Evolutionary conservation across 139 green algal genomes (phyloP).

Genomic region (Chlorella sp.): DNA sequence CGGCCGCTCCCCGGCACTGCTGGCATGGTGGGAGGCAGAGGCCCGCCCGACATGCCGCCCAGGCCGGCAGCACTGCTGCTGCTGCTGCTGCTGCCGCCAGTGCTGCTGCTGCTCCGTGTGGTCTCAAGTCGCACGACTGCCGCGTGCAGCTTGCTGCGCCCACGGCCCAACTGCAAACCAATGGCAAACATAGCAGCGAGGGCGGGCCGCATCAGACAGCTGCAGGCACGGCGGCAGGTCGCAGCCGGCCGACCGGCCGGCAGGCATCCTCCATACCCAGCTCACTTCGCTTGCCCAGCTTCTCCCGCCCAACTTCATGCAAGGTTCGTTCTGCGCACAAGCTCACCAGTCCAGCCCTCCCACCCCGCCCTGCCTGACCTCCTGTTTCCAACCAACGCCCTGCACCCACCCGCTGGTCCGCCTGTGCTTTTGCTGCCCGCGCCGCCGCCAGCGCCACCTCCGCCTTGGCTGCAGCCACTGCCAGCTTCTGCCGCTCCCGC

Average conservation of each 20-base stretch:
- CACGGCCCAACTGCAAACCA: background rate
- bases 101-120: background rate
- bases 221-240: background rate
- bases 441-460: background rate
- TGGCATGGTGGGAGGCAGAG: too few relatives aligned
- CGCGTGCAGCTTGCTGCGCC: background rate
- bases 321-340: too few relatives aligned
- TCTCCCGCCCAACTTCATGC: too few relatives aligned
- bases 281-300: too few relatives aligned
- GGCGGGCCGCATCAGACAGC: background rate
- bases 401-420: background rate
- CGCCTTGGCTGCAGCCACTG: background rate
- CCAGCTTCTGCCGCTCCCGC: constrained; percentile 32
- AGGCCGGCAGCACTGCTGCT: background rate
- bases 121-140: background rate
- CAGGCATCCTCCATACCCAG: too few relatives aligned
- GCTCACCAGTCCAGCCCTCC: too few relatives aligned
- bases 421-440: background rate
- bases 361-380: background rate
- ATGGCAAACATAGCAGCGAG: too few relatives aligned
- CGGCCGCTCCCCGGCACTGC: background rate
- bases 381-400: background rate
- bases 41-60: background rate
- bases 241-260: too few relatives aligned
- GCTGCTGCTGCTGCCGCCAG: background rate